phyloP scores from a whole-genome alignment of 2,329 filamentous ascomycete genomes.

The Huntiella moniliformis region DNA sequence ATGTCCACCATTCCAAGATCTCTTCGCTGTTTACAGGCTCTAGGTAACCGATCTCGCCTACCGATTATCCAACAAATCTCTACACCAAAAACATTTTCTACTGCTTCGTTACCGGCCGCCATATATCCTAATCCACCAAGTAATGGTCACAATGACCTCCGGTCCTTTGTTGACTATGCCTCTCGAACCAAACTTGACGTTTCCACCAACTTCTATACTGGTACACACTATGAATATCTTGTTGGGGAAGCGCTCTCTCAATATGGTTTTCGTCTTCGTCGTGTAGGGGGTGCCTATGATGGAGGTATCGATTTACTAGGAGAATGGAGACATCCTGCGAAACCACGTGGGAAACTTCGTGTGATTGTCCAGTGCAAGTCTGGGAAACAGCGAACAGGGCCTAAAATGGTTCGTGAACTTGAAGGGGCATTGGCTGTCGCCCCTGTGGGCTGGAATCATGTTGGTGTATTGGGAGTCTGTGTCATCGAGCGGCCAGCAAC shows the following conservation, averaged over 20 bases:
- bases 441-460: conserved; percentile 51
- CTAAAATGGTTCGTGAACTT: conserved; percentile 50
- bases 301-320: conserved; percentile 59
- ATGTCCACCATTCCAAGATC: too few species aligned
- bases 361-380: conserved; percentile 53
- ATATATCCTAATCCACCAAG: conserved; percentile 9
- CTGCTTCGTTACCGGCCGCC: background rate
- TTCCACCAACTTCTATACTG: conserved; percentile 42
- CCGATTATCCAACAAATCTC: too few species aligned
- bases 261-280: conserved; percentile 45
- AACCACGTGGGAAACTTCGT: conserved; percentile 20
- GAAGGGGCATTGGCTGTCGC: conserved; percentile 61
- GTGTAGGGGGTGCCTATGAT: conserved; percentile 49
- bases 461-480: conserved; percentile 49
- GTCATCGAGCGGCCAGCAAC: conserved; percentile 53
- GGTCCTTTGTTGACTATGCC: conserved; percentile 47
- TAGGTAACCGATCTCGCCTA: too few species aligned
- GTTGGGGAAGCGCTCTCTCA: conserved; percentile 34
- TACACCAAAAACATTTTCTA: background rate
- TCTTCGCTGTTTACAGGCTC: too few species aligned
- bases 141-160: conserved; percentile 37
- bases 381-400: conserved; percentile 30
- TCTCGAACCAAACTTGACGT: conserved; percentile 34
- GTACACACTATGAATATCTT: conserved; percentile 63
- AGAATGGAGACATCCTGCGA: conserved; percentile 40